phyloP scores from a whole-genome alignment of 2,329 filamentous ascomycete genomes.

The Xylaria sp. region DNA sequence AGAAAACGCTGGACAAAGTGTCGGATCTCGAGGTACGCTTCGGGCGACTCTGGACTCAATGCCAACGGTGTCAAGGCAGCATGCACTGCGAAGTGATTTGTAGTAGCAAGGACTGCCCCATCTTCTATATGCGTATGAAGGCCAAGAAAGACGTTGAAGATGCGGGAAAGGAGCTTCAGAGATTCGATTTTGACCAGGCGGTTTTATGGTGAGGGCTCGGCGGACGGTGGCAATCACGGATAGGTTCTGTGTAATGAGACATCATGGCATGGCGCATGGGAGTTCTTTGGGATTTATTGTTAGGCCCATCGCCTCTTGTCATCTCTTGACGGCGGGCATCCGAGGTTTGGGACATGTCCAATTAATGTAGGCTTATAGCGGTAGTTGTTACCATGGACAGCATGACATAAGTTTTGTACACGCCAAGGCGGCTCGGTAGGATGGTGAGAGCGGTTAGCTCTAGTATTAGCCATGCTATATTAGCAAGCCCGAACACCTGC shows the following conservation, averaged over 20 bases:
- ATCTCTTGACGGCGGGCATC: neutral
- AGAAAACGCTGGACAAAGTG: conserved; percentile 84
- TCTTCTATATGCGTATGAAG: conserved; percentile 99
- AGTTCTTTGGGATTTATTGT: conserved; percentile 9
- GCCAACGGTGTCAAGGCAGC: conserved; percentile 95
- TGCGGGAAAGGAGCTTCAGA: conserved; percentile 82
- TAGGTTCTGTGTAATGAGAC: conserved; percentile 17
- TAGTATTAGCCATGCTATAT: neutral
- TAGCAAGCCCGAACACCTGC: neutral
- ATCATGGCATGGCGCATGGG: conserved; percentile 30
- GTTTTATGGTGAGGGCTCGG: conserved; percentile 57
- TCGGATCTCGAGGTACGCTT: conserved; percentile 94
- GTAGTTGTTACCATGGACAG: neutral
- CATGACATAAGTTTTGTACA: neutral
- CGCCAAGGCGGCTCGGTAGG: neutral
- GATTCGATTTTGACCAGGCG: conserved; percentile 87
- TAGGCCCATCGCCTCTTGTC: neutral
- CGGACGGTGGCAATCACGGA: conserved; percentile 20
- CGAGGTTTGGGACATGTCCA: neutral
- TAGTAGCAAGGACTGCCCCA: conserved; percentile 93
- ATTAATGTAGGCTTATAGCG: conserved; percentile 5
- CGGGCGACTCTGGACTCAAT: conserved; percentile 94
- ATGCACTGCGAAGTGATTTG: conserved; percentile 99
- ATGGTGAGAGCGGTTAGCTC: neutral
- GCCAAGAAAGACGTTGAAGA: conserved; percentile 99